Conservation (phyloP, 2,329 filamentous ascomycete genomes). For the Chaetomiaceae sp. region DNA sequence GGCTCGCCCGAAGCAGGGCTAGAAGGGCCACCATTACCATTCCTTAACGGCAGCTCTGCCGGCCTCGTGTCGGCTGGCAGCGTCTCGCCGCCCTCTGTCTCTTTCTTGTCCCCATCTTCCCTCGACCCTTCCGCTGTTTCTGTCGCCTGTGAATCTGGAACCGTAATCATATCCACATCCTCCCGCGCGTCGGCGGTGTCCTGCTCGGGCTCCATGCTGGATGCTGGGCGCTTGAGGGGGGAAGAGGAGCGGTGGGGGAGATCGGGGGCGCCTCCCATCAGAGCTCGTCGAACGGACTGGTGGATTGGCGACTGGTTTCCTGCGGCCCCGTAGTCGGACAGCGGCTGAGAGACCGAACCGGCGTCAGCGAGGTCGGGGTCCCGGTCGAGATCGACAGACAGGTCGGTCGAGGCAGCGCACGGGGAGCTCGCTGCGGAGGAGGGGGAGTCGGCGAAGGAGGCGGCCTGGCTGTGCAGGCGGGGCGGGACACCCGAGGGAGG, state of each 20-base stretch:
- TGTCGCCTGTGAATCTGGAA: slow-evolving; percentile 23
- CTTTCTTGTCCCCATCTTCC: slow-evolving; percentile 4
- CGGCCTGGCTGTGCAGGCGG: slow-evolving; percentile 44
- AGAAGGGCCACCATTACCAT: slow-evolving; percentile 15
- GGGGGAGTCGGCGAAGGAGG: slow-evolving; percentile 45
- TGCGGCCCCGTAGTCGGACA: slow-evolving; percentile 27
- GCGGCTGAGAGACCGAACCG: slow-evolving; percentile 35
- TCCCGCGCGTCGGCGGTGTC: slow-evolving; percentile 35
- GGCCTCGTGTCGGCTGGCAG: slow-evolving; percentile 5
- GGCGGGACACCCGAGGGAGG: slow-evolving; percentile 49
- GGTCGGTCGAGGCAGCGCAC: slow-evolving; percentile 51
- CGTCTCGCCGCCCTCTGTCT: background rate
- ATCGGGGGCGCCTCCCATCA: slow-evolving; percentile 58
- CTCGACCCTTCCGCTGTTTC: slow-evolving; percentile 15
- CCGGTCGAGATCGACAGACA: slow-evolving; percentile 53
- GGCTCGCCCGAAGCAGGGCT: too few relatives aligned
- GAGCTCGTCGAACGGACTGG: slow-evolving; percentile 46
- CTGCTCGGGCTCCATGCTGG: slow-evolving; percentile 53
- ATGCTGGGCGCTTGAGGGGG: slow-evolving; percentile 59
- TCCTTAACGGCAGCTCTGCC: slow-evolving; percentile 24
- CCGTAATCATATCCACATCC: slow-evolving; percentile 43
- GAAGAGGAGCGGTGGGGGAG: slow-evolving; percentile 58
- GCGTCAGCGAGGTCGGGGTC: slow-evolving; percentile 42
- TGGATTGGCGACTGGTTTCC: slow-evolving; percentile 50
- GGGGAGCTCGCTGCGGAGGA: slow-evolving; percentile 56